A percentile compares a stretch with the other conserved stretches of the same genome.
phyloP scores from a whole-genome alignment of 202 grass and related monocot genomes.

The Bolboschoenoplectus hybrid region DNA sequence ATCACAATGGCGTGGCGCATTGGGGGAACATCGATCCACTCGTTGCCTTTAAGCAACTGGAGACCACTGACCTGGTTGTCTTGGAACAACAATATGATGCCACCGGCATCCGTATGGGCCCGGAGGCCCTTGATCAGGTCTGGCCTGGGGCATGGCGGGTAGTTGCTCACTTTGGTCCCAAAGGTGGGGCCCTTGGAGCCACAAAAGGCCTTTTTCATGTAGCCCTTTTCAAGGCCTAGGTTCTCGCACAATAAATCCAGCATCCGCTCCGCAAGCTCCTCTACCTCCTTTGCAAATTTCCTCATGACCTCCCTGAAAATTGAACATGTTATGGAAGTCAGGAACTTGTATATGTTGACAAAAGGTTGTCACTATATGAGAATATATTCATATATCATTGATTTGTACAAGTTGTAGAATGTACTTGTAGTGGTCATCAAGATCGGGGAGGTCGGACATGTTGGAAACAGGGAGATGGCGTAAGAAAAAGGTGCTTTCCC shows the following conservation, averaged over 20 bases:
- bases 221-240: slow-evolving; percentile 64
- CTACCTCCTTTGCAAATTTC: slow-evolving; percentile 56
- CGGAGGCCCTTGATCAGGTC: slow-evolving; percentile 77
- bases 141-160: slow-evolving; percentile 71
- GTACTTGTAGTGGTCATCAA: slow-evolving; percentile 70
- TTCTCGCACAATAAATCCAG: slow-evolving; percentile 84
- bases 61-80: slow-evolving; percentile 80
- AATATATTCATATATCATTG: slow-evolving; percentile 4
- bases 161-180: slow-evolving; percentile 86
- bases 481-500: slow-evolving; percentile 96
- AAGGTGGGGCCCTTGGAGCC: slow-evolving; percentile 76
- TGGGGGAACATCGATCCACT: slow-evolving; percentile 82
- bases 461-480: slow-evolving; percentile 72
- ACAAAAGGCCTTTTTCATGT: slow-evolving; percentile 61
- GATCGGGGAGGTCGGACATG: slow-evolving; percentile 60
- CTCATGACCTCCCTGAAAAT: slow-evolving; percentile 64
- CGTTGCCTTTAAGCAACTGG: slow-evolving; percentile 64
- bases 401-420: background rate
- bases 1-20: slow-evolving; percentile 70
- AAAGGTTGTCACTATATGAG: background rate
- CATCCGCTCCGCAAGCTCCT: slow-evolving; percentile 67
- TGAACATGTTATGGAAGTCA: background rate
- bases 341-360: background rate
- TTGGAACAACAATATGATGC: slow-evolving; percentile 91
- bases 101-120: slow-evolving; percentile 90